phyloP scores from a whole-genome alignment of 2,329 filamentous ascomycete species.

The Mollisiaceae sp. region DNA sequence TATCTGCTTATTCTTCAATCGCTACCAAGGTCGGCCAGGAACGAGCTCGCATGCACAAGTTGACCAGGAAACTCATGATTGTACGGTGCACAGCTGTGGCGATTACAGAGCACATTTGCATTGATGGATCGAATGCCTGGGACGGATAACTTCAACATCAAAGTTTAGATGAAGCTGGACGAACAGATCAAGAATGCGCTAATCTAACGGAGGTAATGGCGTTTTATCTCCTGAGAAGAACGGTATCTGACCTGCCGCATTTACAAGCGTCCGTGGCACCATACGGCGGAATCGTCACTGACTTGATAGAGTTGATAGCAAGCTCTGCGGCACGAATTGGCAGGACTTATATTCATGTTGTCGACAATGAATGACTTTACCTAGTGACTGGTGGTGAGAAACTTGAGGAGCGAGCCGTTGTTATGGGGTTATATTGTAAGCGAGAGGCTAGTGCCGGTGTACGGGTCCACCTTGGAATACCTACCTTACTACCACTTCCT shows the following conservation, averaged over 20 bases:
- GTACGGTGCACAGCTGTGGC: constrained; percentile 49
- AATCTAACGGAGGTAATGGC: too few species aligned
- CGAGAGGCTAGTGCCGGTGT: too few species aligned
- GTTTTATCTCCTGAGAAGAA: constrained; percentile 52
- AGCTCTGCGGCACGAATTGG: neutral
- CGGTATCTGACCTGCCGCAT: constrained; percentile 47
- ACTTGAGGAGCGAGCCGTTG: too few species aligned
- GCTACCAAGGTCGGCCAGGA: constrained; percentile 47
- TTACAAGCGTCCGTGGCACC: constrained; percentile 23
- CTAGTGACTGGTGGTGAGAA: too few species aligned
- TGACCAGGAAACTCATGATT: constrained; percentile 50
- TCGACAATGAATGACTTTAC: too few species aligned
- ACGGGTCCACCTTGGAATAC: too few species aligned
- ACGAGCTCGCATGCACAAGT: constrained; percentile 43
- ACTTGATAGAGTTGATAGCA: neutral
- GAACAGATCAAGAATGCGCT: constrained; percentile 51
- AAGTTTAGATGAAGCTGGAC: constrained; percentile 46
- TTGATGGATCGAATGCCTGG: constrained; percentile 52
- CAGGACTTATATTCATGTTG: too few species aligned
- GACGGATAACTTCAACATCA: constrained; percentile 43
- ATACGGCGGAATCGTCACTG: neutral
- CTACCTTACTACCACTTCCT: neutral
- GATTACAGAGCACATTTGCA: constrained; percentile 54
- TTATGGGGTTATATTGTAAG: too few species aligned
- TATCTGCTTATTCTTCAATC: constrained; percentile 58